Conservation (phyloP, 148 eudicot species). For the Amaranthus palmeri region DNA sequence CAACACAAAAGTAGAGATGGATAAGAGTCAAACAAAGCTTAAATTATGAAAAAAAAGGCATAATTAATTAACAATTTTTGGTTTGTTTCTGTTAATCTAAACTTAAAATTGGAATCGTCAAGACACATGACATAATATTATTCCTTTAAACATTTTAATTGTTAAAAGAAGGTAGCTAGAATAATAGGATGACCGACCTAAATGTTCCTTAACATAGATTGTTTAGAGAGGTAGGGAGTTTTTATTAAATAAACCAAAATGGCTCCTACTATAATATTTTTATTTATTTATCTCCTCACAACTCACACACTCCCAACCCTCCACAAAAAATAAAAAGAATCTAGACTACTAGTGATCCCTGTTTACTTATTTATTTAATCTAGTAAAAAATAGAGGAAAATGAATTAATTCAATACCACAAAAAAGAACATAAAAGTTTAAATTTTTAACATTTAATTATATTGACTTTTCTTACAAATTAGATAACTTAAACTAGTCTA, state of each 20-base stretch:
- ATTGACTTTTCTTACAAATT: no score
- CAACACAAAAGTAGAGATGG: no score
- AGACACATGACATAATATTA: neutral
- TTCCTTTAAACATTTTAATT: no score
- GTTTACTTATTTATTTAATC: neutral
- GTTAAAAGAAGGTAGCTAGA: neutral
- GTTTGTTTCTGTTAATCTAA: neutral
- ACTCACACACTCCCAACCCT: neutral
- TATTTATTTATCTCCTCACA: neutral
- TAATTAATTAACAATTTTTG: neutral
- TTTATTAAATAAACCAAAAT: neutral
- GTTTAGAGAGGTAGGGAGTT: neutral
- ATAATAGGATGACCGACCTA: constrained; percentile 13
- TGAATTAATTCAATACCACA: neutral
- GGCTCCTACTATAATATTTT: constrained; percentile 8
- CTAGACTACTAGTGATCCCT: neutral
- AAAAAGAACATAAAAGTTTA: neutral
- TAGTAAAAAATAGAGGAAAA: neutral
- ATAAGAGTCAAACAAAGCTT: no score
- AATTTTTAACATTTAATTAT: no score
- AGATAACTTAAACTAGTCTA: no score
- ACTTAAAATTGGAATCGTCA: neutral
- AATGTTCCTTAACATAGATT: constrained; percentile 6
- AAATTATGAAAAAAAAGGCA: no score
- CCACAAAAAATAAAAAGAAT: neutral